Evolutionary conservation across 768 basidiomycete species (phyloP), one percentile per base, ranked within the genome.

Genomic region (Panus rudis): DNA sequence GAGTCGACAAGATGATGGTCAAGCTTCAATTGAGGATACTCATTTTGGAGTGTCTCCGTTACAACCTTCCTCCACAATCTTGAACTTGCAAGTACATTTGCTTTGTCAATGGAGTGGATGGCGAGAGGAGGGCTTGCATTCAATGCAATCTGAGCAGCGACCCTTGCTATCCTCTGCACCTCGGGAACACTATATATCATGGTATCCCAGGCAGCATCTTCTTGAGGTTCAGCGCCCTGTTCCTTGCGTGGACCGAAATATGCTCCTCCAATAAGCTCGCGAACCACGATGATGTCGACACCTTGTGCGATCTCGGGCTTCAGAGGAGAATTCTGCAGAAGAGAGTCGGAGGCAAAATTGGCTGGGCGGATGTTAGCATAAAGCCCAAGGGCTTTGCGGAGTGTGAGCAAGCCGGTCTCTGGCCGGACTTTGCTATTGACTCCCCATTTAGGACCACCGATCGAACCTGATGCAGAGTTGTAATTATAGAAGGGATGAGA

Each of bases 371-470:
- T 96, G 68, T 99, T 99, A 60, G 92, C 94, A 67, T 93, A 98
- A 37, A 98, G 78, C 17, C 92, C 94, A 42, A 98, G 82, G 22
- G 78, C 79, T 17, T 99, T 98, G 52, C 96, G 83, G 41, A 99
- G 76, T 6, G 69, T 61, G 22, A 99, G 80, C 10, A 99, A 76
- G 42, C 96, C 96, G 48, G 79, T 78, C 63, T 99, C 96, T 14
- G 96, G 96, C 43, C 96, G 82, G 42, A 97, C 79, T 62, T 84
- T 83, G 47, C 78, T 75, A 44, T 81, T 77, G 3, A 93, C 85
- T 37, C 92, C 93, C 96, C 96, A 99, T 66, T 97, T 97, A 12
- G 96, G 96, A n/a, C 96, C 96, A 46, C 96, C 96, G 52, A 98
- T 88, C 16, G 94, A 84, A 52, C 94, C 94, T 97, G 44, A 35